phyloP scores from a whole-genome alignment of 2,329 filamentous ascomycete genomes.

The Aspergillus bombycis region DNA sequence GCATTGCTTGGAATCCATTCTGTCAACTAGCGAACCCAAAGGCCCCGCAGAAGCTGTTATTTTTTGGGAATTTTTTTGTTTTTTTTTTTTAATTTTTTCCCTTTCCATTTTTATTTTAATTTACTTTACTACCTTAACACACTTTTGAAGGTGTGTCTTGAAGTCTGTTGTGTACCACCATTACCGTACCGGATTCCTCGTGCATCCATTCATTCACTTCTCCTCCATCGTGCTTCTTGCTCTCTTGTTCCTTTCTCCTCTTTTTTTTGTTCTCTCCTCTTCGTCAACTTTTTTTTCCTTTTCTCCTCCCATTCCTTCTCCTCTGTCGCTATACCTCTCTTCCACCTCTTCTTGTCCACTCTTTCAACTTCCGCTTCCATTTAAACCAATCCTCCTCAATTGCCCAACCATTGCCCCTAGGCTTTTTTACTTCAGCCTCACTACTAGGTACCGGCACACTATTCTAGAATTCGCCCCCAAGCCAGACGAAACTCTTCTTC shows the following conservation, averaged over 20 bases:
- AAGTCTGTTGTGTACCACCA: constrained; percentile 2
- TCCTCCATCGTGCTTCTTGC: constrained; percentile 19
- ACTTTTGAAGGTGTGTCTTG: neutral
- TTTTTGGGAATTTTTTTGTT: neutral
- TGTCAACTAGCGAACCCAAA: constrained; percentile 22
- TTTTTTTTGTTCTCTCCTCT: constrained; percentile 16
- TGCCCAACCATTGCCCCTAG: constrained; percentile 10
- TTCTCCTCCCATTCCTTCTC: constrained; percentile 10
- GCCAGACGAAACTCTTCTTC: neutral
- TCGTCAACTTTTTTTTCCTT: constrained; percentile 11
- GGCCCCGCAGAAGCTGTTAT: constrained; percentile 4
- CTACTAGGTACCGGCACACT: constrained; percentile 5
- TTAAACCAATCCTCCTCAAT: constrained; percentile 1
- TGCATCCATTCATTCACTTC: constrained; percentile 28
- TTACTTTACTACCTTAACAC: neutral
- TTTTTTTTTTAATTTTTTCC: neutral
- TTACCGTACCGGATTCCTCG: constrained; percentile 10
- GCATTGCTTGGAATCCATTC: constrained; percentile 20
- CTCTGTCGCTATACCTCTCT: neutral
- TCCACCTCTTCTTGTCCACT: neutral
- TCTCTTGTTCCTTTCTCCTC: constrained; percentile 15
- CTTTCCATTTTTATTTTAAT: neutral
- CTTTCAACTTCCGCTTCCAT: neutral
- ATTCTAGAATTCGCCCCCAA: constrained; percentile 1
- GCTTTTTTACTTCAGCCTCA: constrained; percentile 12